Conservation (phyloP, 371 early-diverging fungal genomes). For the Syncephalastrum contaminatum region DNA sequence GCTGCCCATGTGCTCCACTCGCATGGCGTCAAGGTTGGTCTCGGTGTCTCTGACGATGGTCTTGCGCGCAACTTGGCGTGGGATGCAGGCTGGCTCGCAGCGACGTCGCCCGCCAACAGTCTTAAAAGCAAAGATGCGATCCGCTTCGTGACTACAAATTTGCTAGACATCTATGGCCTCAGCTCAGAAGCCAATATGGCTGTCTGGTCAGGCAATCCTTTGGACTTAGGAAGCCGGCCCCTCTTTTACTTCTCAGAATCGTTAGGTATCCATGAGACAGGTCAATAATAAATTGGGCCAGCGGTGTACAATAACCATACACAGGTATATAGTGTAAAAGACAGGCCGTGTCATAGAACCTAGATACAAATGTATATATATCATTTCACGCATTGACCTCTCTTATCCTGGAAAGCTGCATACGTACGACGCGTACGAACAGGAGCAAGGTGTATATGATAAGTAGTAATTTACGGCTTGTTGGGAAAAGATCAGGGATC, state of each 20-base stretch:
- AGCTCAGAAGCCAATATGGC: conserved; percentile 29
- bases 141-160: conserved; percentile 69
- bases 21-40: conserved; percentile 65
- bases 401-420: no score
- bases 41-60: conserved; percentile 61
- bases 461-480: no score
- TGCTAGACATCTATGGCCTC: conserved; percentile 60
- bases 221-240: conserved; percentile 51
- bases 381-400: no score
- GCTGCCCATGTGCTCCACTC: conserved; percentile 58
- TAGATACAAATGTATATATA: no score
- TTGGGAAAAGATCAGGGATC: neutral
- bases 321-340: no score
- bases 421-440: no score
- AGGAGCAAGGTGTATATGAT: no score
- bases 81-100: conserved; percentile 77
- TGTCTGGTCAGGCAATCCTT: conserved; percentile 55
- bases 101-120: conserved; percentile 30
- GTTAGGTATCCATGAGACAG: no score
- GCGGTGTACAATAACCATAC: no score
- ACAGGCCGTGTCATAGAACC: no score
- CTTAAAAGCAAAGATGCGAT: conserved; percentile 64
- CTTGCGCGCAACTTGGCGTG: conserved; percentile 67
- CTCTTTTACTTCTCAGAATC: conserved; percentile 16
- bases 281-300: no score